These are phyloP conservation scores for Mycena amicta DNA, from an alignment of 768 basidiomycete genomes.

Conservation along the genomic window DNA sequence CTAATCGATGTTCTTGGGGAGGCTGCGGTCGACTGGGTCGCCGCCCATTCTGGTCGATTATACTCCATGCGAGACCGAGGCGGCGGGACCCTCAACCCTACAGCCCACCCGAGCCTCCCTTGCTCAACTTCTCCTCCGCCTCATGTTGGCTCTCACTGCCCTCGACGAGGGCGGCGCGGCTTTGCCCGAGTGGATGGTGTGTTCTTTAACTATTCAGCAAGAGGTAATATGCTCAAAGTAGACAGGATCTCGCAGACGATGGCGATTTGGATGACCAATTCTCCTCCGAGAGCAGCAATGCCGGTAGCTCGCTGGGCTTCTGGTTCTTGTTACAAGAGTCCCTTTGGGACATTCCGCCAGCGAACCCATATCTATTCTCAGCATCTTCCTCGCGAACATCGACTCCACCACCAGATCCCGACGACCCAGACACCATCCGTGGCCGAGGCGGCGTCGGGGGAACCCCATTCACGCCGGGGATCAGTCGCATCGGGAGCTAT, in stretches of 20 bases:
- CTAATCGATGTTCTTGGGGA: constrained; percentile 16
- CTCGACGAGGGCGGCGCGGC: constrained; percentile 26
- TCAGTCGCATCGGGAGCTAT: constrained; percentile 15
- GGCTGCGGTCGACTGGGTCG: constrained; percentile 20
- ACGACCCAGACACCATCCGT: constrained; percentile 4
- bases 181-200: neutral
- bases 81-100: constrained; percentile 22
- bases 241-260: constrained; percentile 85
- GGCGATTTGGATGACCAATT: constrained; percentile 63
- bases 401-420: neutral
- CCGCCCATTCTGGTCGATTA: constrained; percentile 12
- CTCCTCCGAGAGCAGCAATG: constrained; percentile 82
- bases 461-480: constrained; percentile 37
- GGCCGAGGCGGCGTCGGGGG: constrained; percentile 22
- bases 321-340: constrained; percentile 93
- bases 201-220: constrained; percentile 23
- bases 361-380: constrained; percentile 12
- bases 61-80: neutral
- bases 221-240: constrained; percentile 43
- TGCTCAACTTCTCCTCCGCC: constrained; percentile 69
- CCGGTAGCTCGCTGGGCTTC: constrained; percentile 86
- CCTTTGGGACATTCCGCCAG: constrained; percentile 50
- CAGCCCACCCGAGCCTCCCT: constrained; percentile 30
- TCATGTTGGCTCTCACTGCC: constrained; percentile 75
- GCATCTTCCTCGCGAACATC: neutral